A percentile compares a stretch with the other conserved stretches of the same genome.
These are phyloP conservation scores for Pythium rhizo-oryzae DNA, from an alignment of 352 stramenopile species.

Conservation along the genomic window DNA sequence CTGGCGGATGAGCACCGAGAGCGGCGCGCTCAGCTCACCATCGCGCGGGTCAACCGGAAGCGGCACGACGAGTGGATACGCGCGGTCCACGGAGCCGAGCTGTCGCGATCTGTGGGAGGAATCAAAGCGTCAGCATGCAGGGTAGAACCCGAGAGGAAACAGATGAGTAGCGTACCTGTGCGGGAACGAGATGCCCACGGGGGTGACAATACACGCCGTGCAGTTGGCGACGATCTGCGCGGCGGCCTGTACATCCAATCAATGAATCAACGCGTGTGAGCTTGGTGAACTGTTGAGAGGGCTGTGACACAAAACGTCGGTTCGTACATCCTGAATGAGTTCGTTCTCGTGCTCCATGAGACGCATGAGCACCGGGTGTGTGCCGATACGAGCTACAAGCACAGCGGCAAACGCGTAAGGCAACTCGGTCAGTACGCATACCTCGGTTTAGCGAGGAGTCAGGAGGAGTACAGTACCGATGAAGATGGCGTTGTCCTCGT, in stretches of 20 bases:
- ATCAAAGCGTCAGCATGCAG: neutral
- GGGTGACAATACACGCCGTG: slow-evolving; percentile 44
- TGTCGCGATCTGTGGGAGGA: slow-evolving; percentile 43
- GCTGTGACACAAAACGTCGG: neutral
- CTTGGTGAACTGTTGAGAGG: too few species aligned
- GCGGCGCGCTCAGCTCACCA: slow-evolving; percentile 28
- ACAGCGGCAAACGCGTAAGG: neutral
- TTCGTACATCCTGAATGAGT: slow-evolving; percentile 66
- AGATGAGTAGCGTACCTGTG: slow-evolving; percentile 24
- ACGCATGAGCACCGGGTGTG: slow-evolving; percentile 64
- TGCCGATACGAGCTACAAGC: slow-evolving; percentile 57
- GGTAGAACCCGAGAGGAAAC: too few species aligned
- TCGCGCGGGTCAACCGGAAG: slow-evolving; percentile 72
- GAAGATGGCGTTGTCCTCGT: slow-evolving; percentile 85
- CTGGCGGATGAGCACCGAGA: slow-evolving; percentile 77
- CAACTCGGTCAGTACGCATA: neutral
- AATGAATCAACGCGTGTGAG: neutral
- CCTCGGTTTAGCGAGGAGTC: too few species aligned
- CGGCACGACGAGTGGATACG: slow-evolving; percentile 53
- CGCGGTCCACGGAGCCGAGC: slow-evolving; percentile 55
- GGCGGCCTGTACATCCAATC: slow-evolving; percentile 40
- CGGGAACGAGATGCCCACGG: slow-evolving; percentile 72
- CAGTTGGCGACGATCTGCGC: slow-evolving; percentile 69
- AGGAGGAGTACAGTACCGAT: slow-evolving; percentile 37
- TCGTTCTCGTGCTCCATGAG: slow-evolving; percentile 83